phyloP scores from a whole-genome alignment of 352 stramenopile species.

The Pythium chondricola region DNA sequence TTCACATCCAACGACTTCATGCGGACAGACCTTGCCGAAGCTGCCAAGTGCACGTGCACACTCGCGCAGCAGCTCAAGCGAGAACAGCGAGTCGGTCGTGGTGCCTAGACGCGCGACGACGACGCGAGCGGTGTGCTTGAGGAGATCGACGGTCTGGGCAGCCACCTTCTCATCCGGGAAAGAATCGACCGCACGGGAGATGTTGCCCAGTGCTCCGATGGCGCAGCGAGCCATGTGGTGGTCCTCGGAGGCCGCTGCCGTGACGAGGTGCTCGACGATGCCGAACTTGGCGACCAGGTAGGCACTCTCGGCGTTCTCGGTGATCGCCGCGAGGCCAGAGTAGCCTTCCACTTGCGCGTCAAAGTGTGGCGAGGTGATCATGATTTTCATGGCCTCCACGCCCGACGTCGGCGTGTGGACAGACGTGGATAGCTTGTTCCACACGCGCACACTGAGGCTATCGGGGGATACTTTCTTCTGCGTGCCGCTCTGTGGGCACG shows the following conservation, averaged over 20 bases:
- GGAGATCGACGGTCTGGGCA: slow-evolving; percentile 29
- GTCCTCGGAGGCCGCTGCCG: slow-evolving; percentile 38
- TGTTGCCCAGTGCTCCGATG: slow-evolving; percentile 60
- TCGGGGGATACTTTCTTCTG: slow-evolving; percentile 56
- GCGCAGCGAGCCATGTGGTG: slow-evolving; percentile 64
- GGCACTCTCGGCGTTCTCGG: slow-evolving; percentile 52
- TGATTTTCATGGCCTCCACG: slow-evolving; percentile 81
- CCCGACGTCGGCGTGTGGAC: slow-evolving; percentile 54
- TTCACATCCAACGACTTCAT: slow-evolving; percentile 22
- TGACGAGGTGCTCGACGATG: slow-evolving; percentile 48
- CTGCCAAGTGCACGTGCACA: slow-evolving; percentile 48
- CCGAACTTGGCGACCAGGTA: slow-evolving; percentile 48
- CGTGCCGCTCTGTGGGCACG: slow-evolving; percentile 59
- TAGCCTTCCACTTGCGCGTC: slow-evolving; percentile 76
- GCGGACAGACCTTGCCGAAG: slow-evolving; percentile 44
- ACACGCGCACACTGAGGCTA: slow-evolving; percentile 49
- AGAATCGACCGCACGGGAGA: slow-evolving; percentile 41
- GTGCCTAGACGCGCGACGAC: slow-evolving; percentile 39
- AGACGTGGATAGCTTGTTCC: slow-evolving; percentile 43
- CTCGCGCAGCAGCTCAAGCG: slow-evolving; percentile 69
- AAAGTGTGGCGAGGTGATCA: slow-evolving; percentile 66
- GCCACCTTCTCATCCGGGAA: slow-evolving; percentile 39
- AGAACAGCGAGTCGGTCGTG: slow-evolving; percentile 42
- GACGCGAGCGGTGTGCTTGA: slow-evolving; percentile 39
- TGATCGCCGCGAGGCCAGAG: slow-evolving; percentile 61